Percentiles rank a stretch among this genome's conserved stretches.
These are phyloP conservation scores for Xylariaceae sp. DNA, from an alignment of 2,329 filamentous ascomycete species.

Conservation along the genomic window DNA sequence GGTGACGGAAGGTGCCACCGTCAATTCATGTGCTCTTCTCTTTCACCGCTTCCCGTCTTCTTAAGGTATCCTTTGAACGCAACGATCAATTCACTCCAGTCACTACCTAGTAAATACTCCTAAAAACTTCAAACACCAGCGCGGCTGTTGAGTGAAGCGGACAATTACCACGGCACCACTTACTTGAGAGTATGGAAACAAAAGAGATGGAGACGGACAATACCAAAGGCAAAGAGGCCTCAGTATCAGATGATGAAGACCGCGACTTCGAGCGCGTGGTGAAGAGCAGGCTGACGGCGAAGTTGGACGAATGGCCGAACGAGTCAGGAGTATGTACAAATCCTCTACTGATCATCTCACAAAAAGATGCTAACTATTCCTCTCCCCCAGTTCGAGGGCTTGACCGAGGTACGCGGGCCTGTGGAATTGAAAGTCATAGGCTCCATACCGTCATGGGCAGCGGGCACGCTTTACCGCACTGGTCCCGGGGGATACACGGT, in stretches of 20 bases:
- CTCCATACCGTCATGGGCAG: conserved; percentile 64
- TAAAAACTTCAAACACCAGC: too few species aligned
- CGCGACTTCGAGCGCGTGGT: conserved; percentile 27
- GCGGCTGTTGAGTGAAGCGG: too few species aligned
- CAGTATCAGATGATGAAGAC: conserved; percentile 13
- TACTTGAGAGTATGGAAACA: not conserved
- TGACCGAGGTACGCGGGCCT: conserved; percentile 62
- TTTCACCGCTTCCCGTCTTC: not conserved
- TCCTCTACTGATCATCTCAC: not conserved
- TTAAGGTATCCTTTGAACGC: not conserved
- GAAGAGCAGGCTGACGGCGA: conserved; percentile 15
- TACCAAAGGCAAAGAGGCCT: not conserved
- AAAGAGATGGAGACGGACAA: not conserved
- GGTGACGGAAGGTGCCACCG: not conserved
- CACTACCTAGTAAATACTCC: too few species aligned
- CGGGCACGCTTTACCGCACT: conserved; percentile 69
- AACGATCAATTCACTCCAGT: not conserved
- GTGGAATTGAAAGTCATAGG: conserved; percentile 61
- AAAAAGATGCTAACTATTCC: conserved; percentile 10
- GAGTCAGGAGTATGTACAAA: conserved; percentile 42
- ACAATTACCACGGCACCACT: too few species aligned
- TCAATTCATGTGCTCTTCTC: not conserved
- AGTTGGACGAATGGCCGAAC: conserved; percentile 47
- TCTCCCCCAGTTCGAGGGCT: conserved; percentile 57
- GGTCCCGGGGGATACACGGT: conserved; percentile 65